Evolutionary conservation across 176 grass and related monocot genomes (phyloP), one percentile per base, ranked within the genome.

Genomic region (Microstegium vimineum): DNA sequence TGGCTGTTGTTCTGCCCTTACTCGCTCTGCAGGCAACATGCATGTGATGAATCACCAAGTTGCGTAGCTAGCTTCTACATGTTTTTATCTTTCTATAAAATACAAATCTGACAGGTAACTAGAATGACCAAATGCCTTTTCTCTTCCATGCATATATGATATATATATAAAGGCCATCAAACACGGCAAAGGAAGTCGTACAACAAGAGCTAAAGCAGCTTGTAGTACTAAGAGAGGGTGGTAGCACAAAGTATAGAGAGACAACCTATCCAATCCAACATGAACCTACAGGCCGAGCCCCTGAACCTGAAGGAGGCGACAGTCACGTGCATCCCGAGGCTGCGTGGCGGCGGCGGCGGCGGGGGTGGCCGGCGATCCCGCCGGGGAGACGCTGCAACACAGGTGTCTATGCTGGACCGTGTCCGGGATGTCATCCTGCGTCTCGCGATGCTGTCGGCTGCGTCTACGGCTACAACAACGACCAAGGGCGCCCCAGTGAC

Each of bases 271-370:
- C 1, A 5, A 47, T 32, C 75, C 25, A 62, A 46, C 41, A 80
- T 52, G 63, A 67, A 52, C 31, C 16, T 82, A 35, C 86, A 88
- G 18, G 73, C 33, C 8, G 77, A 85, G 64, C 77, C 77, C 0
- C 71, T 85, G 32, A 42, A 71, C 5, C 64, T 89, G 36, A 64
- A 71, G 40, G 66, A 43, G 25, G 8, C 61, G 27, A 70, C 75
- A 3, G 68, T 80, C 3, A 90, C 93, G 26, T 97, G 95, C 81
- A 91, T 97, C 76, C 95, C 95, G 0, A 94, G 95, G 76, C 82
- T 97, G 3, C 85, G 84, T 26, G 62, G 62, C 25, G 79, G 83
- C 3, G 63, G 69, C 5, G 51, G 62, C 25, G 79, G 83, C 3
- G 63, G 69, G 3, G 51, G 20, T 18, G 63, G 45, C 17, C 76